These are phyloP conservation scores for Colletotrichum tropicicola DNA, from an alignment of 2,329 filamentous ascomycete genomes.

Conservation along the genomic window DNA sequence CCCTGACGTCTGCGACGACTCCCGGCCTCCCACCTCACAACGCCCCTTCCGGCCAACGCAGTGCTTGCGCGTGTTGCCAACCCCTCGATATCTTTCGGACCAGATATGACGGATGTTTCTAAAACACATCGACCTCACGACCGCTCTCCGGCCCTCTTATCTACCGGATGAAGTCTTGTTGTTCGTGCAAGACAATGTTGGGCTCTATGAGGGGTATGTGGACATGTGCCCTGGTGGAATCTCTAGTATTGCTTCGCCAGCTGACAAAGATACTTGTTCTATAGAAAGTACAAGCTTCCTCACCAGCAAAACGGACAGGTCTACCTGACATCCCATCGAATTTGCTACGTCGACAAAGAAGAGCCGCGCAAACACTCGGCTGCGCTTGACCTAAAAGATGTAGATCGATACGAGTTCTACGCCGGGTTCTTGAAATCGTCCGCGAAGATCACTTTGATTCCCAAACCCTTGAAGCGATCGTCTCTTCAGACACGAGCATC, in stretches of 20 bases:
- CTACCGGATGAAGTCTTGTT: constrained; percentile 93
- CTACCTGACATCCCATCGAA: constrained; percentile 93
- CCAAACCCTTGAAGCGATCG: constrained; percentile 78
- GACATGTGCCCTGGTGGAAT: background rate
- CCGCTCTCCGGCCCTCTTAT: constrained; percentile 91
- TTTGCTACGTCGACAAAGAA: constrained; percentile 92
- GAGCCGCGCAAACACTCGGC: constrained; percentile 87
- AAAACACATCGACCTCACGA: constrained; percentile 94
- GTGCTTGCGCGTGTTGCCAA: background rate
- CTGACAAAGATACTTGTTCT: background rate
- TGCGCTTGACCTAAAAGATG: constrained; percentile 86
- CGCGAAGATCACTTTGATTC: constrained; percentile 87
- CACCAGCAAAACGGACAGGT: constrained; percentile 96
- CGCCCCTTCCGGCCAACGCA: background rate
- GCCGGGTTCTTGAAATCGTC: constrained; percentile 96
- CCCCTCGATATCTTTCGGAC: background rate
- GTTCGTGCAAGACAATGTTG: constrained; percentile 97
- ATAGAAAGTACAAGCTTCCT: constrained; percentile 92
- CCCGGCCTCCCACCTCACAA: background rate
- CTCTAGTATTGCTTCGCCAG: background rate
- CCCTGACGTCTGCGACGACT: constrained; percentile 16
- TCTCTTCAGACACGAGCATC: constrained; percentile 65
- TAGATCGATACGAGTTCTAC: constrained; percentile 92
- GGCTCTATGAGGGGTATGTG: constrained; percentile 93
- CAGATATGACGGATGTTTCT: constrained; percentile 89